Percentiles rank a stretch among this genome's conserved stretches.
These are phyloP conservation scores for Ophiosphaerella korrae DNA, from an alignment of 2,329 filamentous ascomycete species.

Conservation along the genomic window DNA sequence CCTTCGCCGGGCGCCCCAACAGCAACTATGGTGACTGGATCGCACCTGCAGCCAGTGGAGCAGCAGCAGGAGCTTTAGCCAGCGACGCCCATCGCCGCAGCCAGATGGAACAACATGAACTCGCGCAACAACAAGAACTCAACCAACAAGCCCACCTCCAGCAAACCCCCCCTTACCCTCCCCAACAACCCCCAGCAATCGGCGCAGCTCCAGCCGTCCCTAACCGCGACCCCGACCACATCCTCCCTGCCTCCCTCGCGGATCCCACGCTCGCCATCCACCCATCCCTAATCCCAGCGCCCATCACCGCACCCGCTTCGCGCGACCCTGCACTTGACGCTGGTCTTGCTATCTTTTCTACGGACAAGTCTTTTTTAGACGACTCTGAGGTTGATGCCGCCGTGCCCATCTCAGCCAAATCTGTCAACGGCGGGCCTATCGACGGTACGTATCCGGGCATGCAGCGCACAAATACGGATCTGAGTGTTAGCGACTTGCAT, in stretches of 20 bases:
- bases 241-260: constrained; percentile 14
- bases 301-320: constrained; percentile 12
- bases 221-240: constrained; percentile 20
- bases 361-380: constrained; percentile 40
- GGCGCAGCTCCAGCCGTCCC: constrained; percentile 10
- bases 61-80: constrained; percentile 48
- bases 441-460: constrained; percentile 52
- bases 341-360: constrained; percentile 21
- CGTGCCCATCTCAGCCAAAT: constrained; percentile 27
- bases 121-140: constrained; percentile 27
- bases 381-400: constrained; percentile 32
- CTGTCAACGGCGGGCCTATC: constrained; percentile 35
- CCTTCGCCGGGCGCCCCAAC: constrained; percentile 35
- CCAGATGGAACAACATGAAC: constrained; percentile 35
- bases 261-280: constrained; percentile 10
- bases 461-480: constrained; percentile 52
- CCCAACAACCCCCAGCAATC: constrained; percentile 4
- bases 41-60: constrained; percentile 55
- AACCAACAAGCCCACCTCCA: constrained; percentile 19
- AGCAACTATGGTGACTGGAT: constrained; percentile 61
- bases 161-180: constrained; percentile 13
- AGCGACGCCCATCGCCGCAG: constrained; percentile 40
- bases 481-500: constrained; percentile 67
- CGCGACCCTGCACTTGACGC: constrained; percentile 11
- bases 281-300: constrained; percentile 9